phyloP scores from a whole-genome alignment of 352 stramenopile genomes.

The Phytophthora colocasiae region DNA sequence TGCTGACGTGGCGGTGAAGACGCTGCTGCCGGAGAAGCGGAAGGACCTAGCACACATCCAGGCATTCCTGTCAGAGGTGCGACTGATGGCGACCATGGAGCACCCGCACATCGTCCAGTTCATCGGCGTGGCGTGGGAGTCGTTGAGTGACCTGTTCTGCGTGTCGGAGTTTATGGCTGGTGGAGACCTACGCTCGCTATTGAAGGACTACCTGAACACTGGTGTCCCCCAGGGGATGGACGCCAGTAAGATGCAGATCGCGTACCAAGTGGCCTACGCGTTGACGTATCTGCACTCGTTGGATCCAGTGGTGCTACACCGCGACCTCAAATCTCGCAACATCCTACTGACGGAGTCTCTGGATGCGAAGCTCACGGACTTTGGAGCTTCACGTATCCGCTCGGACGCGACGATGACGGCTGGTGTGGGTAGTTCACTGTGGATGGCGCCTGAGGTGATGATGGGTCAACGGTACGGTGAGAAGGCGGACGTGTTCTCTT shows the following conservation, averaged over 20 bases:
- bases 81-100: constrained; percentile 45
- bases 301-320: constrained; percentile 43
- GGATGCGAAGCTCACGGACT: constrained; percentile 58
- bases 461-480: constrained; percentile 46
- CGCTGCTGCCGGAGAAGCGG: constrained; percentile 43
- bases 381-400: constrained; percentile 39
- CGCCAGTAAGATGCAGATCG: constrained; percentile 40
- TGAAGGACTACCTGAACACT: constrained; percentile 32
- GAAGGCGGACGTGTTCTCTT: constrained; percentile 49
- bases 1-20: constrained; percentile 51
- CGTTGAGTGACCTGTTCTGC: constrained; percentile 51
- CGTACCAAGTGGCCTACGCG: constrained; percentile 37
- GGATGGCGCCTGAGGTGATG: constrained; percentile 53
- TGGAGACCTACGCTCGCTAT: constrained; percentile 48
- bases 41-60: constrained; percentile 48
- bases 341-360: constrained; percentile 53
- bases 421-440: constrained; percentile 26
- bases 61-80: constrained; percentile 51
- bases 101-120: constrained; percentile 59
- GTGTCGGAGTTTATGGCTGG: constrained; percentile 59
- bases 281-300: constrained; percentile 41
- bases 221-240: constrained; percentile 29
- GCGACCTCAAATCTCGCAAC: constrained; percentile 73
- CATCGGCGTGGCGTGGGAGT: constrained; percentile 56
- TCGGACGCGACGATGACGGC: constrained; percentile 38